Conservation (phyloP, 768 basidiomycete species). For the Cystobasidium tubakii region DNA sequence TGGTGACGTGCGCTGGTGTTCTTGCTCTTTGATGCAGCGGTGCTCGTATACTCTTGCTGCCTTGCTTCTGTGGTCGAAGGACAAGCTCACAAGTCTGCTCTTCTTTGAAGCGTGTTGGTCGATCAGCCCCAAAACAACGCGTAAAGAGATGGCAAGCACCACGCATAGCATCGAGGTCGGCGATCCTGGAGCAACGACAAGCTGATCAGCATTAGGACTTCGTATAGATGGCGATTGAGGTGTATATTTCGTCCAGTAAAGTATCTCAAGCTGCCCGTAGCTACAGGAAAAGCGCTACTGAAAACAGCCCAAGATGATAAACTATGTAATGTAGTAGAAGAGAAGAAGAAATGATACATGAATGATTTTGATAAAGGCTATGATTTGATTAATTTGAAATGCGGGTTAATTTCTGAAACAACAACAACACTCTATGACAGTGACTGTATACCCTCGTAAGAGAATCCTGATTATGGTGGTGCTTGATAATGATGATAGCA, state of each 20-base stretch:
- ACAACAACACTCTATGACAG: background rate
- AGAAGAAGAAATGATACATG: constrained; percentile 1
- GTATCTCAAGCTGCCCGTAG: background rate
- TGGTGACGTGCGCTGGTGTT: background rate
- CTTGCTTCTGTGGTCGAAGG: background rate
- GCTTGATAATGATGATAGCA: background rate
- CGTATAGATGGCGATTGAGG: background rate
- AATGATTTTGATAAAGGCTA: background rate
- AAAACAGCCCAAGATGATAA: background rate
- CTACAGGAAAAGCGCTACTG: background rate
- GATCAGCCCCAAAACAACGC: background rate
- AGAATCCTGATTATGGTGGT: background rate
- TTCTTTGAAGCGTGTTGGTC: background rate
- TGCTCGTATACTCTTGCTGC: background rate
- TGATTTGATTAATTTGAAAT: background rate
- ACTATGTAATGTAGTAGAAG: background rate
- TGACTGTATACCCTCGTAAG: background rate
- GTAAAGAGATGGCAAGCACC: background rate
- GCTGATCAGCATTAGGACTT: too few species aligned
- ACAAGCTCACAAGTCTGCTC: background rate
- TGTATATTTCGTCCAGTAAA: background rate
- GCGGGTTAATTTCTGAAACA: background rate
- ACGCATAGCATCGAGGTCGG: background rate
- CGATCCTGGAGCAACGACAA: background rate
- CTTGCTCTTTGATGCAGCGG: too few species aligned